Percentiles rank a stretch among this genome's conserved stretches.
Conservation (phyloP, 2,329 filamentous ascomycete species). For the Aspergillus sp. region DNA sequence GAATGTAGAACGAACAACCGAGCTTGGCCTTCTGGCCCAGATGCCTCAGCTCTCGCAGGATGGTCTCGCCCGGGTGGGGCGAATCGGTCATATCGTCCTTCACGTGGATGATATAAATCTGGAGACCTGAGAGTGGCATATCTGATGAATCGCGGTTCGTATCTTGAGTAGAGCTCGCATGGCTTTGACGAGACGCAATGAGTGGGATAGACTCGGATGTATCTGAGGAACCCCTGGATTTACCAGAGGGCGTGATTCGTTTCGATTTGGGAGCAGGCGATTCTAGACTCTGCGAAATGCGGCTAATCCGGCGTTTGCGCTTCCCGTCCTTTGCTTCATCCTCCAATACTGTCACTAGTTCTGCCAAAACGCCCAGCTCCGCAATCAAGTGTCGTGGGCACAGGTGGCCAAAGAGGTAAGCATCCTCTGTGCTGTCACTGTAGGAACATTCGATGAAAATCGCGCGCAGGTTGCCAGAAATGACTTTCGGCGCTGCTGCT, state of each 20-base stretch:
- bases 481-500: conserved; percentile 85
- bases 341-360: conserved; percentile 75
- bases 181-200: background rate
- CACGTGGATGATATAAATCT: conserved; percentile 87
- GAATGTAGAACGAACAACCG: conserved; percentile 80
- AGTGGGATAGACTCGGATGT: background rate
- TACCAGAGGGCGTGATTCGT: conserved; percentile 13
- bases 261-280: conserved; percentile 35
- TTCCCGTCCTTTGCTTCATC: conserved; percentile 55
- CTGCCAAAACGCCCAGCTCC: conserved; percentile 74
- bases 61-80: conserved; percentile 65
- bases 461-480: conserved; percentile 69
- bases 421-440: conserved; percentile 76
- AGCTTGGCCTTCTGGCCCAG: conserved; percentile 68
- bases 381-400: conserved; percentile 80
- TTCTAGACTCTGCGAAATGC: conserved; percentile 21
- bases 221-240: conserved; percentile 2
- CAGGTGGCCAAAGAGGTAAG: conserved; percentile 84
- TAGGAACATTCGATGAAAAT: conserved; percentile 98
- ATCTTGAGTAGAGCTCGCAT: conserved; percentile 9
- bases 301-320: conserved; percentile 43
- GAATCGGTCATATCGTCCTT: conserved; percentile 84
- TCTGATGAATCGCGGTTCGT: conserved; percentile 9
- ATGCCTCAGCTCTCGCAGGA: conserved; percentile 70
- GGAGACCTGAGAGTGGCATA: conserved; percentile 70